A percentile compares a stretch with the other conserved stretches of the same genome.
Conservation (phyloP, 352 stramenopile genomes). For the Globisporangium apiculatum region DNA sequence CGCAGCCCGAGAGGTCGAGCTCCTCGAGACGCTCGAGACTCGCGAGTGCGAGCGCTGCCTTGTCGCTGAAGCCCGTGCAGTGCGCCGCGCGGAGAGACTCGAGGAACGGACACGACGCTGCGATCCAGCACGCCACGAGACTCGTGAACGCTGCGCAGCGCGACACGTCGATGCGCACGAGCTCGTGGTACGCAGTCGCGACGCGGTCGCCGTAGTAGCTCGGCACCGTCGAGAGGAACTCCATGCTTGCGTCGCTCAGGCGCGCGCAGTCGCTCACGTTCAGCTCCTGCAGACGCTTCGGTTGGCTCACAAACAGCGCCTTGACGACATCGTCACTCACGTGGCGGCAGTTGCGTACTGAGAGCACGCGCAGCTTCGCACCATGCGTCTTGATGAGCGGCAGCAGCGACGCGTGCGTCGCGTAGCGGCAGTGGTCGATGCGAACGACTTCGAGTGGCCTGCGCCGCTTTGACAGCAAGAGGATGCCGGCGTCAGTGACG, state of each 20-base stretch:
- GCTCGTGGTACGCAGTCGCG: constrained; percentile 30
- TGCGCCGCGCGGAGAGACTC: constrained; percentile 29
- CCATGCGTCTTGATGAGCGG: constrained; percentile 30
- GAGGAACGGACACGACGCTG: constrained; percentile 53
- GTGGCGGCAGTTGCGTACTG: constrained; percentile 26
- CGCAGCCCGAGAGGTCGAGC: constrained; percentile 44
- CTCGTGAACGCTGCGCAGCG: constrained; percentile 40
- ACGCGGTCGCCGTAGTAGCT: constrained; percentile 44
- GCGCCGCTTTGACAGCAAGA: constrained; percentile 31
- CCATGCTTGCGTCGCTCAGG: constrained; percentile 46
- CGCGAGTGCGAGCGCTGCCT: constrained; percentile 41
- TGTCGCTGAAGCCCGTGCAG: constrained; percentile 48
- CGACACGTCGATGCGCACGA: constrained; percentile 50
- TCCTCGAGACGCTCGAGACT: constrained; percentile 43
- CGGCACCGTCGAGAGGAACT: constrained; percentile 45
- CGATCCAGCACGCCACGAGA: constrained; percentile 51
- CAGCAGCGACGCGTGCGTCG: constrained; percentile 36
- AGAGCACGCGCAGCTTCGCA: constrained; percentile 28
- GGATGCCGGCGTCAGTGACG: constrained; percentile 50
- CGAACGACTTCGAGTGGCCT: constrained; percentile 27
- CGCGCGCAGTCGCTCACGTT: constrained; percentile 42
- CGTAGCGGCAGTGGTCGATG: constrained; percentile 35
- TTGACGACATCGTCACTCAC: constrained; percentile 38
- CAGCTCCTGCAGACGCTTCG: constrained; percentile 44
- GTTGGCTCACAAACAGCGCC: constrained; percentile 36